Conservation (phyloP, 164 flowering plant genomes). For the Taxillus chinensis region DNA sequence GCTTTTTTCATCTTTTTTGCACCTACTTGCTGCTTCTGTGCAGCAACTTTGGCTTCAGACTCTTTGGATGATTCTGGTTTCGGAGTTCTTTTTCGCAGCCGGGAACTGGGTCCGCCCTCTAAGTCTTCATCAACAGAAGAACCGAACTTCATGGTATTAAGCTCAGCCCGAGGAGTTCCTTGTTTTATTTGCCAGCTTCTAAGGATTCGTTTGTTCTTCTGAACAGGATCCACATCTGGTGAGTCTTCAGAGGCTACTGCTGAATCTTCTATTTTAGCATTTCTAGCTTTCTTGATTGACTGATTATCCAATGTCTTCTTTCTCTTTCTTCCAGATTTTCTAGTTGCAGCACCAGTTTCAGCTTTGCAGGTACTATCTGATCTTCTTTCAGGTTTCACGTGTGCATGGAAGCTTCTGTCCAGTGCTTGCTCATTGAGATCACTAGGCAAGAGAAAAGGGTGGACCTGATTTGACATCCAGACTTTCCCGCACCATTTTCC, state of each 20-base stretch:
- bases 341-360: constrained; percentile 11
- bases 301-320: constrained; percentile 24
- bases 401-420: constrained; percentile 13
- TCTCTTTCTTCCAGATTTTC: constrained; percentile 43
- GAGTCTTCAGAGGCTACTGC: constrained; percentile 20
- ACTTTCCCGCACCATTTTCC: constrained; percentile 99
- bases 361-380: constrained; percentile 13
- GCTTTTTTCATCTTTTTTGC: constrained; percentile 31
- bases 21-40: constrained; percentile 28
- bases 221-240: constrained; percentile 12
- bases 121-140: constrained; percentile 27
- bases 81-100: constrained; percentile 49
- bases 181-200: constrained; percentile 25
- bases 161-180: constrained; percentile 18
- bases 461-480: constrained; percentile 97
- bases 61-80: constrained; percentile 18
- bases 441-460: constrained; percentile 48
- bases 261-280: constrained; percentile 11
- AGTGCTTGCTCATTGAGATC: constrained; percentile 33
- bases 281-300: constrained; percentile 29
- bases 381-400: constrained; percentile 19
- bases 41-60: constrained; percentile 17
- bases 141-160: constrained; percentile 11
- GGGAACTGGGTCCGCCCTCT: constrained; percentile 79
- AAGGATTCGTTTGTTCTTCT: constrained; percentile 13